Evolutionary conservation across 495 filamentous ascomycete genomes (phyloP), one percentile per base, ranked within the genome.

Genomic region (Xylaria sp.): DNA sequence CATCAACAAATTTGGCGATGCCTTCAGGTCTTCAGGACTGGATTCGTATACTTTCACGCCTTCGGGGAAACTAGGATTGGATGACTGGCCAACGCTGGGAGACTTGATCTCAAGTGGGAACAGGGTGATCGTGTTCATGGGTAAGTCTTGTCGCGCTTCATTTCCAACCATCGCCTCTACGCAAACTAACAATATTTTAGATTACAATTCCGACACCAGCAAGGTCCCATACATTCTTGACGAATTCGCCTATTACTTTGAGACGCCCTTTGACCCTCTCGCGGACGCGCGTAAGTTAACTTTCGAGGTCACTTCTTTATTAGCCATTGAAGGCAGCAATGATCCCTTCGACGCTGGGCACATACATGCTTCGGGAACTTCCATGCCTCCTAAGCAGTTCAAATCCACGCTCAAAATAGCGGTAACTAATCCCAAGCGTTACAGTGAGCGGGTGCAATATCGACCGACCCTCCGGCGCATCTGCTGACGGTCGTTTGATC

Each of bases 81-180:
- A 87, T 19, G 85, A 93, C 73, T 97, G 93, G 93, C 93, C 93
- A 0, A 92, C 90, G 0, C 81, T 96, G 2, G 86, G 85, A 21
- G 85, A 89, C 44, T 85, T 96, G 83, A 95, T 97, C 70, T 76
- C 90, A 1, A 81, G 78, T 8, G 81, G 78, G 19, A 82, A 74
- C 33, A 71, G 79, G 43, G 73, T 83, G 3, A 68, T 82, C 5
- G 79, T 84, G 67, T 84, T 82, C 58, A 79, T 85, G 71, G 79
- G 79, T 81, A 74, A 31, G 76, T 64, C 31, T 21, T 37, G 9
- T 55, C 33, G 1, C 35, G 43, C 33, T 26, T 31, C 33, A 46
- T 14, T 24, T 12, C 31, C 24, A 8, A 21, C 53, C 9, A 43
- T 19, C 17, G n/a, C 33, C 21, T 43, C 2, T 14, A 2, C 15